Base-by-base conservation (phyloP, 805 yeast species). In the Candida anglica region DNA sequence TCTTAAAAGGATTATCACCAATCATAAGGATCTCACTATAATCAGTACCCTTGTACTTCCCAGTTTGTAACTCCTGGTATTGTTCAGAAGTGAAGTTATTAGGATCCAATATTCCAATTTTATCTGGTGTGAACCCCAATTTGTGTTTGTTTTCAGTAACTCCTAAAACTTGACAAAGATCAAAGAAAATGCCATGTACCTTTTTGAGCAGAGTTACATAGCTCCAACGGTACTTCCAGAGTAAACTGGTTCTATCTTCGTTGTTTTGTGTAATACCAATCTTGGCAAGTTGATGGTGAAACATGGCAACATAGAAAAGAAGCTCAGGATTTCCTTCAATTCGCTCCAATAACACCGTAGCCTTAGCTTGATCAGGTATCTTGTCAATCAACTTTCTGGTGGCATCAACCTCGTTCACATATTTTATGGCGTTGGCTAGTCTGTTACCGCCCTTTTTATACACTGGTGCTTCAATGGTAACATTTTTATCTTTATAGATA, bases 81-180 rank as follows among this genome's bases (percentile, higher is more conserved):
- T 42, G 47, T 3, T 50, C 52, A 2, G n/a, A 15, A 2, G 48
- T 42, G 40, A 62, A 66, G 39, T 66, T 50, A 28, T 39, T 39
- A 1, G 73, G 73, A 40, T 66, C 71, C 20, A 66, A 44, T 5
- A 66, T 31, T 10, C 73, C 73, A 13, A 66, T 39, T 23, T 52
- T 40, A 11, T 38, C 26, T 2, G 54, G 50, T 25, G 45, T 36
- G 27, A 45, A 48, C 6, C 48, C 46, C 18, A 66, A 40, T 27
- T 28, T 29, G 41, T 66, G 69, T 7, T 34, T 40, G 17, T 56
- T 59, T 25, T 58, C 46, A 11, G 68, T 53, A 5, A 65, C 46
- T 19, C 60, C 57, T 21, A 43, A 38, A 5, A 46, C 30, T 15
- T 43, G 52, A 36, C 69, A 61, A 32, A 52, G 45, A 5, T 57